Evolutionary conservation across 495 filamentous ascomycete genomes (phyloP).

Genomic region (Umbilicaria muhlenbergii): DNA sequence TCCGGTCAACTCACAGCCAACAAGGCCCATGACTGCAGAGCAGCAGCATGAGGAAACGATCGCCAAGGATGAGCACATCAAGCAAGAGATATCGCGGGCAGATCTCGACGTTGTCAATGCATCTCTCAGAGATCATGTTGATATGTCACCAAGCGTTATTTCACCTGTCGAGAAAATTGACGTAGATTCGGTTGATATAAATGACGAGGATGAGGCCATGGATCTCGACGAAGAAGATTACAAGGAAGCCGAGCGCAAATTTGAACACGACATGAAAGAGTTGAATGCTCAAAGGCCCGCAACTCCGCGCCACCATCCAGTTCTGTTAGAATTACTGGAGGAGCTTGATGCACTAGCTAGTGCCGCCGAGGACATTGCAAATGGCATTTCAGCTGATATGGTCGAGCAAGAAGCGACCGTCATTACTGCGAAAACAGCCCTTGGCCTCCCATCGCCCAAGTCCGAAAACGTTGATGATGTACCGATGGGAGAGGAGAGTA

Average conservation of each 20-base stretch:
- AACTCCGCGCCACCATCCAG: constrained; percentile 28
- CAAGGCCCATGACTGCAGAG: constrained; percentile 1
- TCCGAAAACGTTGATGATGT: constrained; percentile 10
- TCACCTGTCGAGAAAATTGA: background rate
- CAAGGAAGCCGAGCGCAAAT: constrained; percentile 30
- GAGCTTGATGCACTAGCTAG: constrained; percentile 31
- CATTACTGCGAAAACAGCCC: constrained; percentile 15
- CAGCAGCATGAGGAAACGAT: constrained; percentile 3
- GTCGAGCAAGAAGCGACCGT: constrained; percentile 13
- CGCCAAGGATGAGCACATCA: background rate
- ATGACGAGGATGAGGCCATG: constrained; percentile 23
- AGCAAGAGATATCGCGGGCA: too few relatives aligned
- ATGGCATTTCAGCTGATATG: constrained; percentile 18
- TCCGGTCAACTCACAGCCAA: background rate
- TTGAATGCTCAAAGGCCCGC: constrained; percentile 30
- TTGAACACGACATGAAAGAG: constrained; percentile 29
- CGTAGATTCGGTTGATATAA: background rate
- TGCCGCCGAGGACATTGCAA: constrained; percentile 13
- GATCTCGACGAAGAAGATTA: constrained; percentile 34
- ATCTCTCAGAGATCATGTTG: too few relatives aligned
- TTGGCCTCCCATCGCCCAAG: constrained; percentile 11
- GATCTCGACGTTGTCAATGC: too few relatives aligned
- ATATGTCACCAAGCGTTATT: too few relatives aligned
- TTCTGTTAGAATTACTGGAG: constrained; percentile 26
- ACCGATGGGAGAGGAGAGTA: constrained; percentile 19